These are phyloP conservation scores for Colletotrichum somersetense DNA, from an alignment of 2,329 filamentous ascomycete species.

Conservation along the genomic window DNA sequence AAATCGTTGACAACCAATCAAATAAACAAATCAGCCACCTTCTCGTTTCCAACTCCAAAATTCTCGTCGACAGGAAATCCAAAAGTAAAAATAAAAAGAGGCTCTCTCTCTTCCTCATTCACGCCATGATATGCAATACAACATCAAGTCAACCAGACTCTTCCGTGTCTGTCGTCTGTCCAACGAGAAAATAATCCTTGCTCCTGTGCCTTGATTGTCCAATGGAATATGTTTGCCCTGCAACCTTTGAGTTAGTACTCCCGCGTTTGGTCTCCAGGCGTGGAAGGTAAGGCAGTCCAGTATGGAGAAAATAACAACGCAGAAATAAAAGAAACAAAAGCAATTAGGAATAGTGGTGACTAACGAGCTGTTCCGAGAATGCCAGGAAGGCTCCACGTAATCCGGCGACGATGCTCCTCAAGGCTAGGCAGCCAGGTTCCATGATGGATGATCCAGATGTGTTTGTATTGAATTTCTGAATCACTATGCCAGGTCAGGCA, in stretches of 20 bases:
- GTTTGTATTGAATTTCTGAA: not conserved
- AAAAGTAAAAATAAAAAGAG: not conserved
- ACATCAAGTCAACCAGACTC: not conserved
- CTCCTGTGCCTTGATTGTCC: not conserved
- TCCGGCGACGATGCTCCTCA: not conserved
- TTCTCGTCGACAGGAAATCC: not conserved
- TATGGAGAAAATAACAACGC: not conserved
- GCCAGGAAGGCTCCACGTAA: constrained; percentile 16
- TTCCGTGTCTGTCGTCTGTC: not conserved
- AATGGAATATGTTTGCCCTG: constrained; percentile 1
- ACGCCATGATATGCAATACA: constrained; percentile 18
- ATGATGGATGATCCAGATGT: not conserved
- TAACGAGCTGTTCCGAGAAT: constrained; percentile 33
- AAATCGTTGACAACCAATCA: constrained; percentile 6
- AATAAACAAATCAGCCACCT: not conserved
- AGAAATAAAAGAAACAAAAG: not conserved
- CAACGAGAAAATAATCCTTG: not conserved
- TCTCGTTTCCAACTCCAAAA: constrained; percentile 10
- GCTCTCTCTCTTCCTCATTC: not conserved
- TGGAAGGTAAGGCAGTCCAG: constrained; percentile 1
- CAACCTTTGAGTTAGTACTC: constrained; percentile 28
- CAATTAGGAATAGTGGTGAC: constrained; percentile 38
- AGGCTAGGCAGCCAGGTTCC: constrained; percentile 16
- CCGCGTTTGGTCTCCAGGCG: constrained; percentile 24
- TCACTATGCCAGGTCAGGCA: not conserved